Evolutionary conservation across 345 rosid genomes (phyloP).

Genomic region (Aquilaria malaccensis): DNA sequence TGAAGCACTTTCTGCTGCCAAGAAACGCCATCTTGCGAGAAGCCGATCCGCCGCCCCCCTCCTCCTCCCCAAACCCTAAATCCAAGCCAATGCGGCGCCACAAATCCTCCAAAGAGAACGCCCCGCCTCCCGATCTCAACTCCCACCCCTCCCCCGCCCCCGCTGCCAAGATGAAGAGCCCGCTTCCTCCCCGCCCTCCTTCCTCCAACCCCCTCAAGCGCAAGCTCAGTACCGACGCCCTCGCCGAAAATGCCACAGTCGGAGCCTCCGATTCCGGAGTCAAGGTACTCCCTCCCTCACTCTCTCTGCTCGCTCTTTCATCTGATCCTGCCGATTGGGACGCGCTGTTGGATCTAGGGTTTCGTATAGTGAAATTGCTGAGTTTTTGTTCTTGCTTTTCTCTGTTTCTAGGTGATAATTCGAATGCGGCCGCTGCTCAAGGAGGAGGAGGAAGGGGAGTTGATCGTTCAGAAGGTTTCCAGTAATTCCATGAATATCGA

Average conservation of each 20-base stretch:
- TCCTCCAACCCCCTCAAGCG: constrained; percentile 87
- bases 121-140: constrained; percentile 81
- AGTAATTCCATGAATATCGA: constrained; percentile 57
- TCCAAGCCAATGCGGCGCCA: constrained; percentile 37
- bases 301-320: background rate
- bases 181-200: constrained; percentile 89
- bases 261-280: constrained; percentile 59
- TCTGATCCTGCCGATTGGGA: background rate
- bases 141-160: constrained; percentile 18
- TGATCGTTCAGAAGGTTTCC: constrained; percentile 55
- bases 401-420: constrained; percentile 57
- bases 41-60: constrained; percentile 17
- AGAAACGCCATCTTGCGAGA: constrained; percentile 56
- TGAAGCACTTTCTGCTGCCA: constrained; percentile 83
- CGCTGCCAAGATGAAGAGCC: constrained; percentile 50
- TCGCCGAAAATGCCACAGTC: constrained; percentile 26
- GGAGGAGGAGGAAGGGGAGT: constrained; percentile 71
- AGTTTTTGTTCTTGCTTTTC: background rate
- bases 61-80: constrained; percentile 46
- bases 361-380: background rate
- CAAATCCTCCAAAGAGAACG: constrained; percentile 66
- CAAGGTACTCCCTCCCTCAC: constrained; percentile 30
- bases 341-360: background rate
- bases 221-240: constrained; percentile 49
- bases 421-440: constrained; percentile 78